Percentiles rank a stretch among this genome's conserved stretches.
Evolutionary conservation across 192 early-diverging fungal species (phyloP).

Genomic region (Podila verticillata): DNA sequence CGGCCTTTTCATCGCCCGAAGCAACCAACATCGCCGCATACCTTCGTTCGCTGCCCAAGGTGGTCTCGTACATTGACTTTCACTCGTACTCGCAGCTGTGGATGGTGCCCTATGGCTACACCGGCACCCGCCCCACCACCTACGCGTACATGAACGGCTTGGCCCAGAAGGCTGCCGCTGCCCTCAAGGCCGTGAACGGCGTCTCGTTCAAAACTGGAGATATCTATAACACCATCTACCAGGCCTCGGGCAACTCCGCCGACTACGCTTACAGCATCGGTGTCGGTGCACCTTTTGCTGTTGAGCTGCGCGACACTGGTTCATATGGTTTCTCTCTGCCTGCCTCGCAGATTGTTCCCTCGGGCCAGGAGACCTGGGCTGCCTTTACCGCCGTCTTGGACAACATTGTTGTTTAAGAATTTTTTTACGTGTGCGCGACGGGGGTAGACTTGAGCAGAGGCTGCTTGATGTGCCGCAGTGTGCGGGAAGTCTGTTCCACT

Average conservation of each 20-base stretch:
- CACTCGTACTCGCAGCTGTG: constrained; percentile 66
- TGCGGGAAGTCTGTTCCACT: not conserved
- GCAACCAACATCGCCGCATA: constrained; percentile 55
- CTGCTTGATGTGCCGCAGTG: not conserved
- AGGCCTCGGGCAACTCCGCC: constrained; percentile 59
- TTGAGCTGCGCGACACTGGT: constrained; percentile 45
- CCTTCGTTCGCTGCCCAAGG: constrained; percentile 46
- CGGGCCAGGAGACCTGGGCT: constrained; percentile 42
- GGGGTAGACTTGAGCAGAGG: too few species aligned
- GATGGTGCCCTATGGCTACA: constrained; percentile 52
- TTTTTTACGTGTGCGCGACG: not conserved
- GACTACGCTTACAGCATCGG: constrained; percentile 62
- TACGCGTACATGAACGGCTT: constrained; percentile 41
- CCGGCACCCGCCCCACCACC: constrained; percentile 21
- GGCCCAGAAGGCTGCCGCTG: constrained; percentile 20
- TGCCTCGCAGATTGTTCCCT: constrained; percentile 33
- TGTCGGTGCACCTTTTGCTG: constrained; percentile 36
- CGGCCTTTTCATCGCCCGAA: constrained; percentile 55
- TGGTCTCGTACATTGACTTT: constrained; percentile 59
- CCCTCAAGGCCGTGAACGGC: constrained; percentile 39
- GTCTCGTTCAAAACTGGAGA: constrained; percentile 51
- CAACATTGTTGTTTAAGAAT: constrained; percentile 24
- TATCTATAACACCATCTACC: constrained; percentile 62
- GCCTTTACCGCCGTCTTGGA: constrained; percentile 35
- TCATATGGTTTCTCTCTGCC: constrained; percentile 37